Base-by-base conservation (phyloP, 1,284 basidiomycete species). In the Gomphus bonarii region DNA sequence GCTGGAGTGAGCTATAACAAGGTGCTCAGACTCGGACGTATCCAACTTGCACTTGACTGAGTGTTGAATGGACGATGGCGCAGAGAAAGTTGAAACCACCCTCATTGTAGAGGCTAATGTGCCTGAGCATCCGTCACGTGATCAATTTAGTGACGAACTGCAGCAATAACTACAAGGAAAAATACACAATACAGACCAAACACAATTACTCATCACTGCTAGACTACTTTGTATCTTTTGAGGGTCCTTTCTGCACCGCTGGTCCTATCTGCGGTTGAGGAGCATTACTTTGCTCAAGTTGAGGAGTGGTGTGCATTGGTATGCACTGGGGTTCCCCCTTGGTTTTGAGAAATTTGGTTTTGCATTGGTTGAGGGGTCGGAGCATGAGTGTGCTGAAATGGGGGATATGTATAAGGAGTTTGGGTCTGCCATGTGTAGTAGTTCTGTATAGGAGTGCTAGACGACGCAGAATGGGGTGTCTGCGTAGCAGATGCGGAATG, bases 21-120 rank as follows among this genome's bases (percentile, higher is more conserved):
- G 78, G 64, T 84, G 78, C 54, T 85, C 80, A 8, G 77, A 66
- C 51, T 74, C 71, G 40, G 69, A 70, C 9, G 78, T 71, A 16
- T 71, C 68, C 11, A 87, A 72, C 2, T 69, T 69, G 65, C 81
- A 86, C 73, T 80, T 85, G 14, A 81, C 63, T 36, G 85, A 86
- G 57, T 72, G 72, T 11, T 80, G 62, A 40, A 85, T 80, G 0
- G 85, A 83, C 0, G 85, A 83, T 1, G 84, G 75, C 0, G 73
- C 73, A 64, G 84, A 81, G 64, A 86, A 85, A 9, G 85, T 87
- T 14, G 81, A 75, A 33, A 86, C 75, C 59, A 86, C 71, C 68
- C 82, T 85, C 85, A 88, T 87, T 53, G 33, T 43, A 14, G 33
- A 48, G 46, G 30, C n/a, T 14, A 10, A 33, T 11, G n/a, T n/a